A percentile compares a stretch with the other conserved stretches of the same genome.
These are phyloP conservation scores for Clitopilus hobsonii DNA, from an alignment of 768 basidiomycete species.

Conservation along the genomic window DNA sequence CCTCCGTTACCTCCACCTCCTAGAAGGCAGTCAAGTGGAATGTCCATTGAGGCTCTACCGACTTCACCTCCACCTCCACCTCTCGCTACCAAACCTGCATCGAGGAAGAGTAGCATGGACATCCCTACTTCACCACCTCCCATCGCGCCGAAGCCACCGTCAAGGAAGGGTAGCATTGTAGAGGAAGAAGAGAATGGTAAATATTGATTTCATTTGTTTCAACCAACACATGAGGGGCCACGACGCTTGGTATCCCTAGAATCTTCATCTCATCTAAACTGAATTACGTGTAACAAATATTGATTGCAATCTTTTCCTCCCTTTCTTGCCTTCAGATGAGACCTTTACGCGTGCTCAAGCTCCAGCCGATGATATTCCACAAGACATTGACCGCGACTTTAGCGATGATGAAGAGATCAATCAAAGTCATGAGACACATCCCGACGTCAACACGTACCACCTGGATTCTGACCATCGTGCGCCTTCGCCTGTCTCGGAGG, in stretches of 20 bases:
- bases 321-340: background rate
- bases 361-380: background rate
- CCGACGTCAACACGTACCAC: background rate
- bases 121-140: background rate
- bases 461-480: background rate
- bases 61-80: background rate
- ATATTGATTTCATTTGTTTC: constrained; percentile 15
- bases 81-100: constrained; percentile 3
- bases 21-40: constrained; percentile 1
- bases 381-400: background rate
- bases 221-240: too few relatives aligned
- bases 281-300: background rate
- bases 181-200: constrained; percentile 18
- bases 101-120: constrained; percentile 6
- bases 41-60: background rate
- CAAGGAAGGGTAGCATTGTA: background rate
- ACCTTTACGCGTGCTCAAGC: background rate
- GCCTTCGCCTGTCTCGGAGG: background rate
- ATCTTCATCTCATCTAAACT: constrained; percentile 5
- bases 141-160: background rate
- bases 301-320: background rate
- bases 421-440: background rate
- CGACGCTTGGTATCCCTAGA: constrained; percentile 23
- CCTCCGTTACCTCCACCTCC: constrained; percentile 5
- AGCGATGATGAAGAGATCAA: background rate